These are phyloP conservation scores for Beauveria scarabaeidicola DNA, from an alignment of 2,329 filamentous ascomycete genomes.

Conservation along the genomic window DNA sequence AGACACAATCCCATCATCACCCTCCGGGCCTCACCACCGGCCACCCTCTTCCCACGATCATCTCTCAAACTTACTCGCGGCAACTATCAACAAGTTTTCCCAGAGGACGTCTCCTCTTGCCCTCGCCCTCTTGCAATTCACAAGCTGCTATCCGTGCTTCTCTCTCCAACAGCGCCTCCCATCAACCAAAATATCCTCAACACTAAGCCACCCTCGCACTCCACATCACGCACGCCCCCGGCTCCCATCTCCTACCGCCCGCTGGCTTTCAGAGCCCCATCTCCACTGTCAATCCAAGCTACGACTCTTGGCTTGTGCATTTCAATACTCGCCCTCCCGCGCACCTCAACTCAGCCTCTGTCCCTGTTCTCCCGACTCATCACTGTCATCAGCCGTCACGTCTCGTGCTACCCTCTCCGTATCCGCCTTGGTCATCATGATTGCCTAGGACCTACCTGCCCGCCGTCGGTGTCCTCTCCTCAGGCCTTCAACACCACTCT, in stretches of 20 bases:
- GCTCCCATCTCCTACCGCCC: neutral
- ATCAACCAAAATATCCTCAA: neutral
- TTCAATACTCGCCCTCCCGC: constrained; percentile 4
- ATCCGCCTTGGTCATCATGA: constrained; percentile 1
- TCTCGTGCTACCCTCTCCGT: neutral
- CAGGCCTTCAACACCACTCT: neutral
- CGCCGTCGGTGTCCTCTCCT: neutral
- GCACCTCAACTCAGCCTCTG: neutral
- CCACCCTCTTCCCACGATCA: too few species aligned
- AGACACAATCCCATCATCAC: too few species aligned
- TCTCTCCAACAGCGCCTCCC: neutral
- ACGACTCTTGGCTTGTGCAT: constrained; percentile 5
- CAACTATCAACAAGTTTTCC: too few species aligned
- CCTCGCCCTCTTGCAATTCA: neutral
- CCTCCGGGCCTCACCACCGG: too few species aligned
- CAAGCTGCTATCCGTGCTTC: neutral
- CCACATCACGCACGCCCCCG: neutral
- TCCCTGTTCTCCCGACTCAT: neutral
- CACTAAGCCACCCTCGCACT: neutral
- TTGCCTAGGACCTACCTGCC: neutral
- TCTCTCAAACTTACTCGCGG: too few species aligned
- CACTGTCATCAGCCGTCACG: neutral
- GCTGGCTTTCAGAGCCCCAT: neutral
- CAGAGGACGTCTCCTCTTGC: neutral
- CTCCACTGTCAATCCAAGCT: constrained; percentile 1